phyloP scores from a whole-genome alignment of 2,329 filamentous ascomycete species.

The Xylariaceae sp. region DNA sequence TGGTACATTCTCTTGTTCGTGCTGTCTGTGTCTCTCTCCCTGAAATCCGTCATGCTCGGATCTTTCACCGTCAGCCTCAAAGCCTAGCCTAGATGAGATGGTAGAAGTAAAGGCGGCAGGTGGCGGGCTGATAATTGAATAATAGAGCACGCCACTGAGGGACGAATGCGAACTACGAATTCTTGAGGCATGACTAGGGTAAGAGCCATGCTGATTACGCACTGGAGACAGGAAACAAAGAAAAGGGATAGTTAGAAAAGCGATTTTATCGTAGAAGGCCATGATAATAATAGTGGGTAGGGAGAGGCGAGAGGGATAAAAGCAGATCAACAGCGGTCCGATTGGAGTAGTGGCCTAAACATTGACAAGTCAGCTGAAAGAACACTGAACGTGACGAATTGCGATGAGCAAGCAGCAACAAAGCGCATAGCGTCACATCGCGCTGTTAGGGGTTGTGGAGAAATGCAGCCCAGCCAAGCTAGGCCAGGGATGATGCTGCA shows the following conservation, averaged over 20 bases:
- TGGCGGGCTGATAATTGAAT: not conserved
- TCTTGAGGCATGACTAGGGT: too few relatives aligned
- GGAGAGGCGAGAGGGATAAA: not conserved
- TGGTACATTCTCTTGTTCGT: not conserved
- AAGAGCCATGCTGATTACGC: not conserved
- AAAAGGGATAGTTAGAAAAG: not conserved
- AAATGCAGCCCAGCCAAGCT: not conserved
- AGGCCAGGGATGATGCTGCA: not conserved
- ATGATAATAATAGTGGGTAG: not conserved
- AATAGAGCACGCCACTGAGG: too few relatives aligned
- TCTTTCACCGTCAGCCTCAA: not conserved
- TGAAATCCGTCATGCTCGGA: not conserved
- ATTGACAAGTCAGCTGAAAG: not conserved
- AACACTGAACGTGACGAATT: not conserved
- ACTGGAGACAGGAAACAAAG: not conserved
- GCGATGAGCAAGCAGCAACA: not conserved
- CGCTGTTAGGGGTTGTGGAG: not conserved
- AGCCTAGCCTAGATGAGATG: not conserved
- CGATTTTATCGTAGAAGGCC: not conserved
- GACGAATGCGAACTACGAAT: too few relatives aligned
- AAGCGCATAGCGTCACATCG: not conserved
- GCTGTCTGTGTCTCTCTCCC: not conserved
- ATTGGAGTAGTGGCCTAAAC: not conserved
- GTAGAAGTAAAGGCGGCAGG: not conserved
- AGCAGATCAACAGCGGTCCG: not conserved